phyloP scores from a whole-genome alignment of 148 eudicot genomes.

The Persicaria tinctoria region DNA sequence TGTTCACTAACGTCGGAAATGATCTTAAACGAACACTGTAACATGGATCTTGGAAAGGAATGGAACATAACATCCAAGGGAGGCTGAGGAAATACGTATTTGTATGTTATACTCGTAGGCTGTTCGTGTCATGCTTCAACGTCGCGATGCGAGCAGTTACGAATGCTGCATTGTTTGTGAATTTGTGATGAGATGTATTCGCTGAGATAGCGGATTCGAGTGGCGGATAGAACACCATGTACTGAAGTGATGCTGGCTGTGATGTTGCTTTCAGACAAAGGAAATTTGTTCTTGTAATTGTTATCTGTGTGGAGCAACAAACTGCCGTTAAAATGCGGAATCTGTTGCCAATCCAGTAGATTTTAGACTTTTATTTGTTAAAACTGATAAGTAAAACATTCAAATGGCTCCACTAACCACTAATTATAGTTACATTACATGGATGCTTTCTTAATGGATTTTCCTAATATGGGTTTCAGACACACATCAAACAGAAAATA shows the following conservation, averaged over 20 bases:
- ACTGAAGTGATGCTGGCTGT: not conserved
- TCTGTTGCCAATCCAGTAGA: not conserved
- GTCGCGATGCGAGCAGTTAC: not conserved
- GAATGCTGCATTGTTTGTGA: too few species aligned
- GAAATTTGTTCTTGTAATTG: not conserved
- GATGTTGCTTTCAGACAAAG: not conserved
- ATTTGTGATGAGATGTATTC: too few species aligned
- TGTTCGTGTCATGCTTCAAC: not conserved
- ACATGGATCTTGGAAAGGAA: not conserved
- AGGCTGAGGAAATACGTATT: not conserved
- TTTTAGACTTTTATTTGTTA: not conserved
- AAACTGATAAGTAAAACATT: not conserved
- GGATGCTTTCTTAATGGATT: not conserved
- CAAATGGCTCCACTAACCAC: not conserved
- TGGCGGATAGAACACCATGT: not conserved
- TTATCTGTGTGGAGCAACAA: not conserved
- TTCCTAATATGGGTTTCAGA: too few species aligned
- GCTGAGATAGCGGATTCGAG: too few species aligned
- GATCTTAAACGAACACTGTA: not conserved
- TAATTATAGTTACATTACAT: not conserved
- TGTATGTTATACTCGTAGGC: not conserved
- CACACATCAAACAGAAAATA: too few species aligned
- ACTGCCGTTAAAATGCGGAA: not conserved
- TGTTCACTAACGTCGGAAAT: slow-evolving; percentile 9
- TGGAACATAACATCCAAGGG: slow-evolving; percentile 2